Percentiles rank a stretch among this genome's conserved stretches.
These are phyloP conservation scores for Melastoma candidum DNA, from an alignment of 441 rosid genomes.

Conservation along the genomic window DNA sequence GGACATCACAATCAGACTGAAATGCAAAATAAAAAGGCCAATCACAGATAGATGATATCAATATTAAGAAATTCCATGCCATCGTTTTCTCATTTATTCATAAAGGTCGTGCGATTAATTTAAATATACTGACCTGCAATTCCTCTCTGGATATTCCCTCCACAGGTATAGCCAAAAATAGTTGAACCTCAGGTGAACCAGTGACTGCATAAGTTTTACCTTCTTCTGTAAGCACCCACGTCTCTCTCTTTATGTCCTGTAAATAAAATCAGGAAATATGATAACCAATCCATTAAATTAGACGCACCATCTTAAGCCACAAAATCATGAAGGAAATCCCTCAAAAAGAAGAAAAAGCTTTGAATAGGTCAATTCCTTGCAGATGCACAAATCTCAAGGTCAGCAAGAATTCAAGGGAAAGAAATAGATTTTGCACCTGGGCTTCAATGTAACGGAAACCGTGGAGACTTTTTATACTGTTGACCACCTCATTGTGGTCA, in stretches of 20 bases:
- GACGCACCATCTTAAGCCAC: not conserved
- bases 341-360: too few relatives aligned
- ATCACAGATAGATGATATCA: too few relatives aligned
- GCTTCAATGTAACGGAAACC: slow-evolving; percentile 68
- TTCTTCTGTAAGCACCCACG: slow-evolving; percentile 75
- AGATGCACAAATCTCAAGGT: not conserved
- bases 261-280: not conserved
- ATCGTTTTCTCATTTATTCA: too few relatives aligned
- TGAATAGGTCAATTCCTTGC: too few relatives aligned
- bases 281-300: not conserved
- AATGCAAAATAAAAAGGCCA: not conserved
- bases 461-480: slow-evolving; percentile 70
- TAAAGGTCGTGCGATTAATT: too few relatives aligned
- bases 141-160: slow-evolving; percentile 73
- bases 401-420: not conserved
- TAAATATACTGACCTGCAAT: slow-evolving; percentile 37
- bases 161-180: slow-evolving; percentile 62
- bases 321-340: not conserved
- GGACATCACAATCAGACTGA: not conserved
- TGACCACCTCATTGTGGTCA: slow-evolving; percentile 59
- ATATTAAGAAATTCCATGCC: too few relatives aligned
- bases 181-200: slow-evolving; percentile 77
- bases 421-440: slow-evolving; percentile 24
- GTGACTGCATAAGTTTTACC: slow-evolving; percentile 58
- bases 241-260: slow-evolving; percentile 62